Conservation (phyloP, 768 basidiomycete species). For the Mycena filopes region DNA sequence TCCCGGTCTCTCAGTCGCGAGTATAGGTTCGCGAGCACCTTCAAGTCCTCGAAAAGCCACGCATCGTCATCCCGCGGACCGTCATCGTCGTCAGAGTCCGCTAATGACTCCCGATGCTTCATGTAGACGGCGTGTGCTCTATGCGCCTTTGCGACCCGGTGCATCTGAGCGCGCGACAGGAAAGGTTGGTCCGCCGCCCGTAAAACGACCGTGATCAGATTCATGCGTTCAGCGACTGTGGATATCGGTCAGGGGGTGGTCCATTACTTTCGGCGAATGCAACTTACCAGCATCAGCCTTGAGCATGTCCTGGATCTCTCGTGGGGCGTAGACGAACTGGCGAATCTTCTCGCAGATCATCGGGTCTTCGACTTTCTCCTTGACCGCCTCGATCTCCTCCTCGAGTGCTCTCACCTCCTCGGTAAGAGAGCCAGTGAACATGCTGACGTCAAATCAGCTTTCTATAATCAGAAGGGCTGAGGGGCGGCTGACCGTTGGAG, state of each 20-base stretch:
- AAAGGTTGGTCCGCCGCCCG: constrained; percentile 81
- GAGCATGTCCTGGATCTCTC: constrained; percentile 87
- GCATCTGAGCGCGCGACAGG: constrained; percentile 81
- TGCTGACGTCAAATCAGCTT: constrained; percentile 56
- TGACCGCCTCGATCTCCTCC: constrained; percentile 89
- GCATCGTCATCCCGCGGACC: constrained; percentile 95
- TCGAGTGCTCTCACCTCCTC: constrained; percentile 90
- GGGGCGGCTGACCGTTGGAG: constrained; percentile 87
- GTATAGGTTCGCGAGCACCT: constrained; percentile 81
- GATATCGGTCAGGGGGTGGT: constrained; percentile 10
- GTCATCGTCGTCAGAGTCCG: constrained; percentile 92
- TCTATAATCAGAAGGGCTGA: too few species aligned
- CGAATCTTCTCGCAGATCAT: constrained; percentile 89
- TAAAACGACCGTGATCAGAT: constrained; percentile 83
- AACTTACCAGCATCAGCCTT: constrained; percentile 82
- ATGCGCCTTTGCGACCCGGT: constrained; percentile 81
- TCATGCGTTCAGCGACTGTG: constrained; percentile 74
- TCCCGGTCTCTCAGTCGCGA: constrained; percentile 87
- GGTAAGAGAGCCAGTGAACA: constrained; percentile 93
- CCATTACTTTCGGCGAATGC: background rate
- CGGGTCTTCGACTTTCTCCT: constrained; percentile 89
- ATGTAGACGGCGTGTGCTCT: constrained; percentile 84
- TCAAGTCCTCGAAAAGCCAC: constrained; percentile 95
- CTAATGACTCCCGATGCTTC: constrained; percentile 63
- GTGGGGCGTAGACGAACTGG: constrained; percentile 86